Conservation (phyloP, 1,284 basidiomycete species). For the Bjerkandera adusta region DNA sequence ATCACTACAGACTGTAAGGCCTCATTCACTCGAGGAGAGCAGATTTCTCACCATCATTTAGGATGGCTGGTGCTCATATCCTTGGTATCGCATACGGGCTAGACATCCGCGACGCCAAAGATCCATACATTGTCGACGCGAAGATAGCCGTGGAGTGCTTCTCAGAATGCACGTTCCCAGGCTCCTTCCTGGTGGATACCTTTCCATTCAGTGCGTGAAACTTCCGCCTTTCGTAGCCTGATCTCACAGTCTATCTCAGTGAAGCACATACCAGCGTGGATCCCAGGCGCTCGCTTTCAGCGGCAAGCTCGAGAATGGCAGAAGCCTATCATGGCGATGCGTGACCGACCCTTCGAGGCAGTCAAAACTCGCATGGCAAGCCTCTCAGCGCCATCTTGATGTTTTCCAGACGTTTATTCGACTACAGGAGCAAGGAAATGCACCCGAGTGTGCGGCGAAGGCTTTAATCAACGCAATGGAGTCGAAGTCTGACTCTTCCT, state of each 20-base stretch:
- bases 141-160: slow-evolving; percentile 13
- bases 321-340: slow-evolving; percentile 8
- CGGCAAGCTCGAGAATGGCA: slow-evolving; percentile 5
- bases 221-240: not conserved
- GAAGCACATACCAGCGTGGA: not conserved
- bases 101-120: slow-evolving; percentile 16
- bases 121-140: slow-evolving; percentile 22
- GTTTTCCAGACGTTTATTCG: not conserved
- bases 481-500: not conserved
- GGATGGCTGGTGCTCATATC: slow-evolving; percentile 21
- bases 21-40: no score
- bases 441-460: slow-evolving; percentile 5
- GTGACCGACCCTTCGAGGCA: slow-evolving; percentile 6
- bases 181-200: slow-evolving; percentile 16
- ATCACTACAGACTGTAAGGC: no score
- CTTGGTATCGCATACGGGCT: slow-evolving; percentile 30
- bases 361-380: slow-evolving; percentile 1
- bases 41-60: not conserved
- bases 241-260: slow-evolving; percentile 2
- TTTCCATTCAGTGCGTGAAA: slow-evolving; percentile 6
- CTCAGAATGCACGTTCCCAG: slow-evolving; percentile 5
- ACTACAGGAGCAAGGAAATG: not conserved
- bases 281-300: not conserved
- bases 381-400: not conserved
- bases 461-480: not conserved